Evolutionary conservation across 2,329 filamentous ascomycete genomes (phyloP).

Genomic region (Aspergillus oerlinghausenensis): DNA sequence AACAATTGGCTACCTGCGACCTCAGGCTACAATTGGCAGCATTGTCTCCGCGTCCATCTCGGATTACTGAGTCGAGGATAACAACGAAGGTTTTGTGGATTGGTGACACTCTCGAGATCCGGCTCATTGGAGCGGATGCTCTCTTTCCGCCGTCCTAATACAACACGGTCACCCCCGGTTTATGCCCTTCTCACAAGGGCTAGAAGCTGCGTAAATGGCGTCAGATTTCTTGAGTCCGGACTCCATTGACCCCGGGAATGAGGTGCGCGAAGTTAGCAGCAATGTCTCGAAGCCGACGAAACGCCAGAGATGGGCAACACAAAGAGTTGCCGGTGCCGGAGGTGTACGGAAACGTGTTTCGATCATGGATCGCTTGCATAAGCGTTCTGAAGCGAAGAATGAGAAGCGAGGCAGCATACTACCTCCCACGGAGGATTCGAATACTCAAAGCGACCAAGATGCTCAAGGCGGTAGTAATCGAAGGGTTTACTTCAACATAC

Average conservation of each 20-base stretch:
- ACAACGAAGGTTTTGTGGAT: slow-evolving; percentile 9
- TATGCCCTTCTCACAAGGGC: slow-evolving; percentile 23
- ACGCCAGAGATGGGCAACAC: slow-evolving; percentile 93
- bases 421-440: slow-evolving; percentile 25
- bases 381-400: slow-evolving; percentile 57
- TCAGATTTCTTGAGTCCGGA: slow-evolving; percentile 33
- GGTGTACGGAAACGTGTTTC: slow-evolving; percentile 75
- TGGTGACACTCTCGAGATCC: slow-evolving; percentile 21
- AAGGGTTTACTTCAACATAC: slow-evolving; percentile 70
- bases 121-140: slow-evolving; percentile 27
- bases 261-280: slow-evolving; percentile 31
- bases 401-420: slow-evolving; percentile 56
- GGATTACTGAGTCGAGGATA: slow-evolving; percentile 1
- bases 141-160: slow-evolving; percentile 11
- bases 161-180: slow-evolving; percentile 15
- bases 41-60: slow-evolving; percentile 3
- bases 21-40: neutral
- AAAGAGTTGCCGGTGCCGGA: slow-evolving; percentile 71
- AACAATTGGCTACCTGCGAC: neutral
- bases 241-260: slow-evolving; percentile 23
- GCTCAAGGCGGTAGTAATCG: slow-evolving; percentile 40
- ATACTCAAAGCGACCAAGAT: slow-evolving; percentile 30
- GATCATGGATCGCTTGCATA: slow-evolving; percentile 71
- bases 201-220: slow-evolving; percentile 34
- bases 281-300: slow-evolving; percentile 62